A percentile compares a stretch with the other conserved stretches of the same genome.
Evolutionary conservation across 2,329 filamentous ascomycete genomes (phyloP).

Genomic region (Elsinoe arachidis): DNA sequence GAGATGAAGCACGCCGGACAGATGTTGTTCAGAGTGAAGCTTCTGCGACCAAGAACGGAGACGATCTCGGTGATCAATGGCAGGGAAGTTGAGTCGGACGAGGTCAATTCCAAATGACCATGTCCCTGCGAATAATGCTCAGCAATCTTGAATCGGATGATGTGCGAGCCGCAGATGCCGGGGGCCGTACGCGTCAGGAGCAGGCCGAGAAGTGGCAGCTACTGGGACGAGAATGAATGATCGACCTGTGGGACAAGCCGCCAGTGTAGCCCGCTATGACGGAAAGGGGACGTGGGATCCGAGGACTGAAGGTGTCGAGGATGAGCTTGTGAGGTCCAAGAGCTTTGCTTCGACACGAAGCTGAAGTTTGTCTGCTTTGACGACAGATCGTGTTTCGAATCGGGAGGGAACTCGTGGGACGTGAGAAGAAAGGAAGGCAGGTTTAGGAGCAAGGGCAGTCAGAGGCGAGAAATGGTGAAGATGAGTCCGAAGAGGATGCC

Average conservation of each 20-base stretch:
- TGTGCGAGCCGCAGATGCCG: slow-evolving; percentile 10
- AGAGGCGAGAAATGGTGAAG: neutral
- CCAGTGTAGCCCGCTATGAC: slow-evolving; percentile 9
- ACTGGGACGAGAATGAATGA: slow-evolving; percentile 4
- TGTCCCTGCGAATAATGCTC: neutral
- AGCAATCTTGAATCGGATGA: slow-evolving; percentile 10
- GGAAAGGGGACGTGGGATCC: slow-evolving; percentile 1
- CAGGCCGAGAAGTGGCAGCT: neutral
- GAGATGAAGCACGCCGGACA: too few relatives aligned
- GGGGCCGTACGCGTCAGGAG: slow-evolving; percentile 7
- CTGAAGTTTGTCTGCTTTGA: slow-evolving; percentile 4
- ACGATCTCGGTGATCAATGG: neutral
- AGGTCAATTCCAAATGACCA: neutral
- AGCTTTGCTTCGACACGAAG: neutral
- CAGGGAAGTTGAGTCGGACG: neutral
- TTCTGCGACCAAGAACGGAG: neutral
- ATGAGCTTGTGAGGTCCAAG: neutral
- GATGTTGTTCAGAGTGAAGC: too few relatives aligned
- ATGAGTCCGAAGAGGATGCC: neutral
- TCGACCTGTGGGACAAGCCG: slow-evolving; percentile 8
- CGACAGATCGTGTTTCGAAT: slow-evolving; percentile 3
- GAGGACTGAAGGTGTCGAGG: neutral
- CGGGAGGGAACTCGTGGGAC: slow-evolving; percentile 2
- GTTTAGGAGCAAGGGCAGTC: neutral
- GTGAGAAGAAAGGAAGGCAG: neutral